Conservation (phyloP, 2,329 filamentous ascomycete species). For the Aureobasidium sp. region DNA sequence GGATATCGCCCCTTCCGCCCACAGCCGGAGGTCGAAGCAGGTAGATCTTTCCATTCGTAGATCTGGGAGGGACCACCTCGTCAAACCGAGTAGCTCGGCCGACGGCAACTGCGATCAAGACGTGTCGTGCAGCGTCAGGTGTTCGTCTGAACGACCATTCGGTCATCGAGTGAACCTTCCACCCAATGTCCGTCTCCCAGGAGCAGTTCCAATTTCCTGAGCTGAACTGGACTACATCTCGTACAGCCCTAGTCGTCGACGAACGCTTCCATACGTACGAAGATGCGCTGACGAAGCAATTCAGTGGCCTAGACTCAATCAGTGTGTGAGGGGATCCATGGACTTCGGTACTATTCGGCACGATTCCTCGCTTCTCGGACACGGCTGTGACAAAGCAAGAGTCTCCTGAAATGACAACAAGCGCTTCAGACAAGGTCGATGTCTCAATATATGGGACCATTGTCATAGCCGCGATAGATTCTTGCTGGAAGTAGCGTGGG, state of each 20-base stretch:
- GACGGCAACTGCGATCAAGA: conserved; percentile 52
- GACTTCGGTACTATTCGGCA: conserved; percentile 32
- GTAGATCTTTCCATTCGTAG: conserved; percentile 38
- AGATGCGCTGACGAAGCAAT: conserved; percentile 42
- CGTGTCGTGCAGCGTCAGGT: conserved; percentile 32
- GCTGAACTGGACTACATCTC: background rate
- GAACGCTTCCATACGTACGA: conserved; percentile 27
- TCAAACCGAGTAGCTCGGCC: conserved; percentile 18
- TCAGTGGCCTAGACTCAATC: conserved; percentile 36
- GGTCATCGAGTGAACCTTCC: conserved; percentile 51
- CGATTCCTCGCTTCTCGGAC: conserved; percentile 32
- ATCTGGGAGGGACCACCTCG: conserved; percentile 7
- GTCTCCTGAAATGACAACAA: conserved; percentile 17
- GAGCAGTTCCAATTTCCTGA: conserved; percentile 12
- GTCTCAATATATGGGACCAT: background rate
- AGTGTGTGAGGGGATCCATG: conserved; percentile 35
- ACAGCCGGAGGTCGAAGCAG: conserved; percentile 35
- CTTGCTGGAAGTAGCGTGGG: conserved; percentile 25
- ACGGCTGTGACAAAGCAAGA: conserved; percentile 41
- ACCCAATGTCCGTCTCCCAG: conserved; percentile 43
- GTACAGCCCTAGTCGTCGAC: background rate
- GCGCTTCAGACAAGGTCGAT: background rate
- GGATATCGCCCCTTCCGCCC: conserved; percentile 34
- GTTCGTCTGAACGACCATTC: conserved; percentile 50
- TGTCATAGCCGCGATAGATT: conserved; percentile 24